Evolutionary conservation across 208 protist genomes (phyloP).

Genomic region (Strigomonas galati): DNA sequence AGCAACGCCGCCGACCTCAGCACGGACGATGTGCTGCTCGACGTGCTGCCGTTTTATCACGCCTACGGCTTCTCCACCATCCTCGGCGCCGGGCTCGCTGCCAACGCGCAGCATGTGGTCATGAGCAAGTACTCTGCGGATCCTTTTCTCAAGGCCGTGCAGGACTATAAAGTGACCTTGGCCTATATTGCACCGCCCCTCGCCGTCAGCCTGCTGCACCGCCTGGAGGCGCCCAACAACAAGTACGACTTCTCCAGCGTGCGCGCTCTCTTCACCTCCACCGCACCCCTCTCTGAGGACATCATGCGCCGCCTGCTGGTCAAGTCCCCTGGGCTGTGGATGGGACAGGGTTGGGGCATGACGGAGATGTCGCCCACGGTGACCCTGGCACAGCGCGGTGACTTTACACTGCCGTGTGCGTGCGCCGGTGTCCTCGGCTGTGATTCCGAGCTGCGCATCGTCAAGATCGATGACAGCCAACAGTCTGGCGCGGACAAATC

Average conservation of each 20-base stretch:
- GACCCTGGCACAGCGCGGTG: slow-evolving; percentile 6
- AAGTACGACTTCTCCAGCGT: slow-evolving; percentile 27
- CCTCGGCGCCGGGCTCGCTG: slow-evolving; percentile 23
- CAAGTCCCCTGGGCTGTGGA: slow-evolving; percentile 13
- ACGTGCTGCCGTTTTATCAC: slow-evolving; percentile 35
- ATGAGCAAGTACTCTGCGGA: slow-evolving; percentile 54
- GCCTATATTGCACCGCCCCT: slow-evolving; percentile 78
- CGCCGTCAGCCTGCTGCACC: slow-evolving; percentile 59
- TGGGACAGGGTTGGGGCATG: slow-evolving; percentile 78
- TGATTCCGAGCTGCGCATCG: slow-evolving; percentile 39
- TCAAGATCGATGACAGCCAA: slow-evolving; percentile 32
- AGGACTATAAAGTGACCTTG: slow-evolving; percentile 56
- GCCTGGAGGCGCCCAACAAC: slow-evolving; percentile 25
- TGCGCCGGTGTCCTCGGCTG: slow-evolving; percentile 22
- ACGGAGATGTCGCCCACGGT: slow-evolving; percentile 70
- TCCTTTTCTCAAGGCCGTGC: slow-evolving; percentile 32
- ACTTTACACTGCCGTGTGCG: not conserved
- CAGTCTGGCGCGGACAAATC: slow-evolving; percentile 33
- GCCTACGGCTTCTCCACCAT: slow-evolving; percentile 77
- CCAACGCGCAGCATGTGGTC: slow-evolving; percentile 31
- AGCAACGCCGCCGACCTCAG: not conserved
- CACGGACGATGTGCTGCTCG: not conserved
- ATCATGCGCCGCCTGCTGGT: slow-evolving; percentile 21
- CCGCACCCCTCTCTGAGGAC: slow-evolving; percentile 54
- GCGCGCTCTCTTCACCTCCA: slow-evolving; percentile 22